These are phyloP conservation scores for Plasmodium chabaudi DNA, from an alignment of 169 alveolate genomes.

Conservation along the genomic window DNA sequence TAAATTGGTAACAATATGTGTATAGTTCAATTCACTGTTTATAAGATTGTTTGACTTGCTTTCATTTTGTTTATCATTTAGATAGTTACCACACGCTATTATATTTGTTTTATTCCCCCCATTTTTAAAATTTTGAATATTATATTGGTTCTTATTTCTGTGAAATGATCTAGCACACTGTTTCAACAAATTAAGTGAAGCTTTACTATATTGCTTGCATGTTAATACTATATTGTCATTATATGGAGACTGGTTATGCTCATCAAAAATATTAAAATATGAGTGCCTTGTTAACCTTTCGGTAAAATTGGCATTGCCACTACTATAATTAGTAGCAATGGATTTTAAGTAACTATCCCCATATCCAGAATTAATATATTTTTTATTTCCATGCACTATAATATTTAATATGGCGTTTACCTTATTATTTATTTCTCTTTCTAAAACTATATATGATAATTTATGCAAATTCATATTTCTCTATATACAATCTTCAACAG, in stretches of 20 bases:
- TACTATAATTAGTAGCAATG: not conserved
- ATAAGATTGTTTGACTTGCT: not conserved
- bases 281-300: too few relatives aligned
- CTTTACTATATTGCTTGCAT: slow-evolving; percentile 32
- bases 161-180: slow-evolving; percentile 26
- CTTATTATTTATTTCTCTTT: slow-evolving; percentile 53
- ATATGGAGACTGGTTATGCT: too few relatives aligned
- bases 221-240: not conserved
- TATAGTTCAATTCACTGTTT: too few relatives aligned
- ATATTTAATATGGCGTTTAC: slow-evolving; percentile 37
- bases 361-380: not conserved
- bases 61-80: not conserved
- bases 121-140: not conserved
- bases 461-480: not conserved
- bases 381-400: slow-evolving; percentile 37
- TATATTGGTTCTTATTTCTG: slow-evolving; percentile 5
- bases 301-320: not conserved
- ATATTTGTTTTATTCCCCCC: not conserved
- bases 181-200: slow-evolving; percentile 39
- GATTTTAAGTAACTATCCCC: not conserved
- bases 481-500: not conserved
- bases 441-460: slow-evolving; percentile 16
- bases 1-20: not conserved
- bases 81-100: not conserved
- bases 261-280: too few relatives aligned